These are phyloP conservation scores for Termitomyces sp. DNA, from an alignment of 768 basidiomycete genomes.

Conservation along the genomic window DNA sequence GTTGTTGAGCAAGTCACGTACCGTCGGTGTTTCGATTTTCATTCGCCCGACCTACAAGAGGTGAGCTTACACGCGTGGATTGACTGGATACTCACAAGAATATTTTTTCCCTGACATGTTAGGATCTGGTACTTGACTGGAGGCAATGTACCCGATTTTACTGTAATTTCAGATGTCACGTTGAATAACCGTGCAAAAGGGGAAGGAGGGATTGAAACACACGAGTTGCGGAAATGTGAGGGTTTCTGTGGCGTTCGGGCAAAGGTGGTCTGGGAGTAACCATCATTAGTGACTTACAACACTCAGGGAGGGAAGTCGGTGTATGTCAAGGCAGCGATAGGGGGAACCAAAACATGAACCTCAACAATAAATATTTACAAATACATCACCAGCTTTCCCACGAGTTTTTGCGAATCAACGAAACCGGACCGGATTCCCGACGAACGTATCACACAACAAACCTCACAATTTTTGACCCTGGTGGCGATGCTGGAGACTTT, in stretches of 20 bases:
- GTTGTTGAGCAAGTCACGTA: slow-evolving; percentile 29
- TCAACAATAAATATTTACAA: slow-evolving; percentile 26
- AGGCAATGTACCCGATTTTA: slow-evolving; percentile 40
- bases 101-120: slow-evolving; percentile 80
- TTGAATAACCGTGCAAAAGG: slow-evolving; percentile 7
- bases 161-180: slow-evolving; percentile 19
- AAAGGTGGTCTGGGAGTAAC: slow-evolving; percentile 39
- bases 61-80: background rate
- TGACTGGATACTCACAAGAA: slow-evolving; percentile 34
- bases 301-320: slow-evolving; percentile 1
- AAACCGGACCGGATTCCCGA: slow-evolving; percentile 1
- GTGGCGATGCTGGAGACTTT: background rate
- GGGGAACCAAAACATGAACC: slow-evolving; percentile 13
- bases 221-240: slow-evolving; percentile 39
- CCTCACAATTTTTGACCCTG: slow-evolving; percentile 3
- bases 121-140: slow-evolving; percentile 91
- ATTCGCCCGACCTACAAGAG: slow-evolving; percentile 68
- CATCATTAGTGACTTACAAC: slow-evolving; percentile 22
- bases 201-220: slow-evolving; percentile 14
- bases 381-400: slow-evolving; percentile 24
- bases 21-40: slow-evolving; percentile 79
- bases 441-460: background rate
- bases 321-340: slow-evolving; percentile 10
- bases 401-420: slow-evolving; percentile 14
- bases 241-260: slow-evolving; percentile 45